These are phyloP conservation scores for Penicillium frequentans DNA, from an alignment of 2,329 filamentous ascomycete genomes.

Conservation along the genomic window DNA sequence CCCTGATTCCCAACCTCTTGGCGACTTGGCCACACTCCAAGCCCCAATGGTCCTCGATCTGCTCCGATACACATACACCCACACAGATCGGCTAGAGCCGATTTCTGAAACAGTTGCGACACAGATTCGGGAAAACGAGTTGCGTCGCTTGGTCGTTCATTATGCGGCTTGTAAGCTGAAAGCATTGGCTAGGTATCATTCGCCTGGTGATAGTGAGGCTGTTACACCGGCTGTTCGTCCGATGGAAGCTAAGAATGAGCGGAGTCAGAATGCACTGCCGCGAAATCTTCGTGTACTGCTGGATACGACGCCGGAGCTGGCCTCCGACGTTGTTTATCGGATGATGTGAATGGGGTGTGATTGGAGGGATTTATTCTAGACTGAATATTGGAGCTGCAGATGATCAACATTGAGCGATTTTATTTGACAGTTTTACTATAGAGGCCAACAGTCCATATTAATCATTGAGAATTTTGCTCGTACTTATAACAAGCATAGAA, in stretches of 20 bases:
- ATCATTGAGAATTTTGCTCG: too few relatives aligned
- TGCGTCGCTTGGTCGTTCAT: conserved; percentile 41
- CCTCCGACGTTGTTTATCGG: conserved; percentile 43
- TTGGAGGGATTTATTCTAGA: neutral
- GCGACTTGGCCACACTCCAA: conserved; percentile 28
- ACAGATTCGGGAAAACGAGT: conserved; percentile 40
- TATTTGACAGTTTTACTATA: too few relatives aligned
- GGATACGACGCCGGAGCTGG: conserved; percentile 40
- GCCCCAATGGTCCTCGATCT: conserved; percentile 39
- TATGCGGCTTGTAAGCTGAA: conserved; percentile 43
- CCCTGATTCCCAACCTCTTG: conserved; percentile 19
- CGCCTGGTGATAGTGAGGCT: conserved; percentile 25
- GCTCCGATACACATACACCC: conserved; percentile 40
- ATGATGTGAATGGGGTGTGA: conserved; percentile 33
- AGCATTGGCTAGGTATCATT: conserved; percentile 37
- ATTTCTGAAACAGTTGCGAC: conserved; percentile 37
- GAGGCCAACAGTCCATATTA: too few relatives aligned
- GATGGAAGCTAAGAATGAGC: conserved; percentile 18
- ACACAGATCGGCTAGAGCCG: conserved; percentile 41
- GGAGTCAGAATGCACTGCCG: conserved; percentile 17
- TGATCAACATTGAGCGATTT: neutral
- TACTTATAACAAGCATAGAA: too few relatives aligned
- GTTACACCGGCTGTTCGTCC: conserved; percentile 21
- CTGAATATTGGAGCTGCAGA: neutral
- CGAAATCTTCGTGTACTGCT: conserved; percentile 37